Base-by-base conservation (phyloP, 2,329 filamentous ascomycete species). In the Stemphylium beticola region DNA sequence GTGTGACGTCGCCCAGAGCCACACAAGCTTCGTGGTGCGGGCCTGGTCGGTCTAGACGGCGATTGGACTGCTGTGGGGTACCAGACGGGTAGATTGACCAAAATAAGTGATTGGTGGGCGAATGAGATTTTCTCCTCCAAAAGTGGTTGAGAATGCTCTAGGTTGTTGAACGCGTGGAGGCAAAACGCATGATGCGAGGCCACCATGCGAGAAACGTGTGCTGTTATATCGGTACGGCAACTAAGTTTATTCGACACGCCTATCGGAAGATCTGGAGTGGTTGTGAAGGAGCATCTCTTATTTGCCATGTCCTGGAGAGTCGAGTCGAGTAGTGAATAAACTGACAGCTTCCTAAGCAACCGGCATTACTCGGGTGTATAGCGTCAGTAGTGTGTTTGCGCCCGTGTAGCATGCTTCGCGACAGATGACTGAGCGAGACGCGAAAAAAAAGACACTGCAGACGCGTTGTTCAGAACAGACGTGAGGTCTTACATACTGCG, bases 61-160 rank as follows among this genome's bases (percentile, higher is more conserved):
- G 17, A 51, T 39, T 55, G 47, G 45, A 45, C 43, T 31, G 33
- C 49, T 53, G 49, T 46, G 52, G 54, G 50, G 52, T 57, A 32
- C 41, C 32, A 33, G 39, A 49, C 49, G 42, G 47, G 39, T 39
- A 50, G 31, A 40, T n/a, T n/a, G 20, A 37, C 24, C 24, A n/a
- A 17, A 36, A 38, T 32, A 12, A 14, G 18, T 56, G 54, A 60
- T 62, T 60, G 57, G 57, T 38, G 36, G 39, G 17, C 32, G n/a
- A 31, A 20, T 18, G 14, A 32, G 14, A 36, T 31, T 31, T 39
- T 54, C 34, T 32, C 15, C 9, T 24, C 29, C 7, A 26, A 43
- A 22, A 43, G 43, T 29, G 39, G 45, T 43, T 49, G 46, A 36
- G 40, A 26, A 32, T 26, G 45, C 8, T 14, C 34, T 44, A 40